Evolutionary conservation across 768 basidiomycete genomes (phyloP).

Genomic region (Hebeloma cylindrosporum): DNA sequence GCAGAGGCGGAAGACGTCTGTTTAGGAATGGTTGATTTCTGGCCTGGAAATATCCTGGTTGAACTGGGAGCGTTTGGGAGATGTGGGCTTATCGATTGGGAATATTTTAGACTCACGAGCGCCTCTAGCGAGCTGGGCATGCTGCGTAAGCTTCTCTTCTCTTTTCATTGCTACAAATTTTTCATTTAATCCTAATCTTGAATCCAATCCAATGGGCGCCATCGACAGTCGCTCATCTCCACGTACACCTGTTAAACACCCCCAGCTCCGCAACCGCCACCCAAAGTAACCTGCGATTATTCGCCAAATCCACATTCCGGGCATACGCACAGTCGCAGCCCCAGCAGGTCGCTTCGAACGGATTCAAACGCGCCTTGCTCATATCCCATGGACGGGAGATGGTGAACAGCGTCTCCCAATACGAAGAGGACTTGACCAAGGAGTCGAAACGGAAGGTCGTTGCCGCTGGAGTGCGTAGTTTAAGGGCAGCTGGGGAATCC

Average conservation of each 20-base stretch:
- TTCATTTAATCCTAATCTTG: background rate
- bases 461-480: conserved; percentile 20
- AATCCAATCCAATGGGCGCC: background rate
- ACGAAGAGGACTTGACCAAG: conserved; percentile 20
- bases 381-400: conserved; percentile 31
- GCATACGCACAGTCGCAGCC: conserved; percentile 12
- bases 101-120: conserved; percentile 32
- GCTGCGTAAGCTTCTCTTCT: conserved; percentile 25
- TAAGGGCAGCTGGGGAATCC: conserved; percentile 21
- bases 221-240: conserved; percentile 31
- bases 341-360: background rate
- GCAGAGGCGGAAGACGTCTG: conserved; percentile 12
- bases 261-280: conserved; percentile 9
- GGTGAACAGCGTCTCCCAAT: conserved; percentile 26
- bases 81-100: conserved; percentile 34
- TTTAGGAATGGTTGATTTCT: conserved; percentile 34
- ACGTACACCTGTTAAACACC: conserved; percentile 22
- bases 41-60: conserved; percentile 33
- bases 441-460: conserved; percentile 17
- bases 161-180: background rate
- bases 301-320: conserved; percentile 19
- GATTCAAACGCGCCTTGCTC: conserved; percentile 23
- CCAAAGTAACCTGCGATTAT: conserved; percentile 17
- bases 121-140: conserved; percentile 33
- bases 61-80: conserved; percentile 8